Conservation (phyloP, 2,329 filamentous ascomycete genomes). For the Blastomyces parvus region DNA sequence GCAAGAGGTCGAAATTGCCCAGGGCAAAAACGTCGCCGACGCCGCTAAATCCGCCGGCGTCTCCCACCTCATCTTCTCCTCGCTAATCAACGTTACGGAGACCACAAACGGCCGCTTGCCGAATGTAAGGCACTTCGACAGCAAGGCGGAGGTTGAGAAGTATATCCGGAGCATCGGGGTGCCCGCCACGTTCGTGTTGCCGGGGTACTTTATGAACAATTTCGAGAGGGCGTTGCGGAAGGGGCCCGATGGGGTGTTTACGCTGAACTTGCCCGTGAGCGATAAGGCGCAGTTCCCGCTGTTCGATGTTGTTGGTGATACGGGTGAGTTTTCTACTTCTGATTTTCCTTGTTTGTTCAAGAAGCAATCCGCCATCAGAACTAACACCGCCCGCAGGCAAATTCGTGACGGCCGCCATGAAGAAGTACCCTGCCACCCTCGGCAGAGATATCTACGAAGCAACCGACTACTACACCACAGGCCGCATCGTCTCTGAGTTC, state of each 20-base stretch:
- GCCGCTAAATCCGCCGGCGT: constrained; percentile 29
- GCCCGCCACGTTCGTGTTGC: constrained; percentile 34
- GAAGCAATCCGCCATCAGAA: neutral
- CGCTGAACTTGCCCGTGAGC: constrained; percentile 19
- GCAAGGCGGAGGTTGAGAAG: constrained; percentile 32
- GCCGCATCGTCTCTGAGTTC: constrained; percentile 35
- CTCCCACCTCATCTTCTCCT: constrained; percentile 35
- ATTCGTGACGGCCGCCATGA: constrained; percentile 27
- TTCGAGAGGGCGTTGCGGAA: constrained; percentile 26
- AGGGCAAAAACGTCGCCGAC: constrained; percentile 33
- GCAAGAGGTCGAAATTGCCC: constrained; percentile 29
- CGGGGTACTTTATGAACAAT: constrained; percentile 39
- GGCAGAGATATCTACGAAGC: constrained; percentile 41
- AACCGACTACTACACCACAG: constrained; percentile 30
- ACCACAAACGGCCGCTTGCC: constrained; percentile 28
- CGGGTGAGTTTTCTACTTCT: constrained; percentile 30
- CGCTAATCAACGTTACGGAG: constrained; percentile 26
- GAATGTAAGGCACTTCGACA: constrained; percentile 33
- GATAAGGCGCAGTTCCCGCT: constrained; percentile 33
- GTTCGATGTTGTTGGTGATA: constrained; percentile 41
- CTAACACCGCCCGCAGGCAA: constrained; percentile 16
- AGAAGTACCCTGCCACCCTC: constrained; percentile 35
- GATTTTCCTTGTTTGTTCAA: neutral
- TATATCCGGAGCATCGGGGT: constrained; percentile 30
- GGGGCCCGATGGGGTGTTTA: constrained; percentile 24